Percentiles rank a stretch among this genome's conserved stretches.
These are phyloP conservation scores for Sedum album DNA, from an alignment of 164 flowering plant species.

Conservation along the genomic window DNA sequence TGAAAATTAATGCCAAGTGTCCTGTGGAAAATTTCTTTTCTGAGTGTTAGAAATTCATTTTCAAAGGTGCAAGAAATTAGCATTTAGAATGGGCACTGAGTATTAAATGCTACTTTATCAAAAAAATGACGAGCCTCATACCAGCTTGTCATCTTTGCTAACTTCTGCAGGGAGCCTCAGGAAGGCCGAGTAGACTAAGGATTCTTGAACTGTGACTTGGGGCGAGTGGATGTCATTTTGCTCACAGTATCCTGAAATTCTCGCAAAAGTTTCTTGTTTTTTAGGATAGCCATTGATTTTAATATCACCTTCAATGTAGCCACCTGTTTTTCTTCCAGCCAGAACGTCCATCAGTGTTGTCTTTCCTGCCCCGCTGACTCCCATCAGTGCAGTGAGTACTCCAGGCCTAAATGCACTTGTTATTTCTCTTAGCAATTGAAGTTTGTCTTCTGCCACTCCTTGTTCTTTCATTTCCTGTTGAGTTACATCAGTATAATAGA, in stretches of 20 bases:
- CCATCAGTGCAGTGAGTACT: constrained; percentile 41
- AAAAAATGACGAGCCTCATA: background rate
- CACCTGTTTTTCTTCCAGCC: too few relatives aligned
- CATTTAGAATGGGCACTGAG: too few relatives aligned
- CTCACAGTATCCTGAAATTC: constrained; percentile 36
- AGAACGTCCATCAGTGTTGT: too few relatives aligned
- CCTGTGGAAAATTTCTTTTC: too few relatives aligned
- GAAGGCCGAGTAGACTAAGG: constrained; percentile 31
- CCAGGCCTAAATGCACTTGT: constrained; percentile 42
- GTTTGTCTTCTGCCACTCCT: constrained; percentile 23
- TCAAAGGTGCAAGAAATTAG: too few relatives aligned
- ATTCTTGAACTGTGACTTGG: too few relatives aligned
- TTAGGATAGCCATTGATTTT: constrained; percentile 31
- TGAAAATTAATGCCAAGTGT: too few relatives aligned
- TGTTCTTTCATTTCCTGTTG: constrained; percentile 59
- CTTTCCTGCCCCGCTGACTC: too few relatives aligned
- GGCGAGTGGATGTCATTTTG: too few relatives aligned
- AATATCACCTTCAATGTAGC: constrained; percentile 27
- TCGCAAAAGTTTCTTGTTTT: constrained; percentile 33
- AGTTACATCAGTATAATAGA: background rate
- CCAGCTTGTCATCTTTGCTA: constrained; percentile 20
- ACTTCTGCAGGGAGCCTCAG: constrained; percentile 30
- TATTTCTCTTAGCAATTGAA: constrained; percentile 34
- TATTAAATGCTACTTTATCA: too few relatives aligned
- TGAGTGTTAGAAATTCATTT: too few relatives aligned